Evolutionary conservation across 2,329 filamentous ascomycete genomes (phyloP), one percentile per base, ranked within the genome.

Genomic region (Colletotrichum siamense): DNA sequence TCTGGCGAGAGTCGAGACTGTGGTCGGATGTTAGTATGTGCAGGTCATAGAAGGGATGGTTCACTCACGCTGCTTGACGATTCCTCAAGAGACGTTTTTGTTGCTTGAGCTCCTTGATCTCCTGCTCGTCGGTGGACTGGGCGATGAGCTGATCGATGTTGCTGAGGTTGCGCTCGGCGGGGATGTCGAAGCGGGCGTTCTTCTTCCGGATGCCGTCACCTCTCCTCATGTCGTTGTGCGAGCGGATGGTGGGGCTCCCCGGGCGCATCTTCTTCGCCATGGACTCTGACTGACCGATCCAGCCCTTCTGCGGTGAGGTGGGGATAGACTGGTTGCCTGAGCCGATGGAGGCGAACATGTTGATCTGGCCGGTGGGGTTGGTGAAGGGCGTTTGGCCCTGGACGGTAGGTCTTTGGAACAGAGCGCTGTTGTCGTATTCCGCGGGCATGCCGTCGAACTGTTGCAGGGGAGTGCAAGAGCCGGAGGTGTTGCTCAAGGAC

Each of bases 71-170:
- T 86, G 97, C 97, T 88, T 99, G 96, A 82, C 97, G 93, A 87
- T 99, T 99, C 82, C 97, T 92, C 78, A 99, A 89, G 77, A 99
- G 89, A 77, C 97, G 94, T 90, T 99, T 99, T 86, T 98, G 97
- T 85, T 98, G 96, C 91, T 99, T 99, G 82, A 99, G 91, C 87
- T 99, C 96, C 90, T 98, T 99, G 88, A 98, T 95, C 88, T 98
- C 94, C 79, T 97, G 93, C 82, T 99, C 96, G 84, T 98, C 94
- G 72, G 92, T 95, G 44, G 95, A 96, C 86, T 95, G 93, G 69
- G 94, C 91, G 85, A 99, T 99, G 82, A 99, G 90, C 77, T 95
- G 91, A 85, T 99, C 97, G 86, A 99, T 99, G 87, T 98, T 99
- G 89, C 92, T 93, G 80, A 99, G 91, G 82, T 96, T 99, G 78